Evolutionary conservation across 2,329 filamentous ascomycete species (phyloP), one percentile per base, ranked within the genome.

Genomic region (Xylariaceae sp.): DNA sequence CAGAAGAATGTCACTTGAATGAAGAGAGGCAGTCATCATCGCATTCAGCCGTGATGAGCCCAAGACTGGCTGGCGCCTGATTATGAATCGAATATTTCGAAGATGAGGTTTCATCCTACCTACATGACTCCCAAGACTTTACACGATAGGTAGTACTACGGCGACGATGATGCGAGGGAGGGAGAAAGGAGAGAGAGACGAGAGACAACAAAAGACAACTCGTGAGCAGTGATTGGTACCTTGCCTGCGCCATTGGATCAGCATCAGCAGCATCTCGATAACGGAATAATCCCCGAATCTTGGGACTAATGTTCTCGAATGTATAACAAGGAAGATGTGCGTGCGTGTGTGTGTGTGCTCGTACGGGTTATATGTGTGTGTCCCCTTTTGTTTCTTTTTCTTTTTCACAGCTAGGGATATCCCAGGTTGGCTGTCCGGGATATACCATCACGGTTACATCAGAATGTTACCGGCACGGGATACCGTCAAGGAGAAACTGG

Each of bases 231-330:
- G 47, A 49, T 49, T 49, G 47, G 17, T 23, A 49, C 47, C 47
- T 49, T 18, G 15, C 8, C 15, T 18, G 47, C 13, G 18, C 13
- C 49, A 35, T 49, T 18, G 47, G 47, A 30, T 30, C 23, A 30
- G 23, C 23, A 30, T 30, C 13, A 49, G 23, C 47, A 45, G 13
- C 42, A 51, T 51, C 49, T 51, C 49, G 39, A 55, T 54, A 59
- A 60, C 47, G 34, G 53, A 39, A 57, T 51, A 53, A 53, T 15
- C 51, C 23, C 61, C 61, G 55, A 58, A 34, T 30, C 17, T 51
- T 23, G 49, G 49, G 35, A 56, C 52, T 34, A 42, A 50, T 55
- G 49, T 51, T 42, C 39, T 9, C 49, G 39, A 34, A 30, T 50
- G 58, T 35, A 53, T 23, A 53, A 59, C 18, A 39, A 13, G 15